Percentiles rank a stretch among this genome's conserved stretches.
phyloP scores from a whole-genome alignment of 805 yeast genomes.

The Candida parachauliodes region DNA sequence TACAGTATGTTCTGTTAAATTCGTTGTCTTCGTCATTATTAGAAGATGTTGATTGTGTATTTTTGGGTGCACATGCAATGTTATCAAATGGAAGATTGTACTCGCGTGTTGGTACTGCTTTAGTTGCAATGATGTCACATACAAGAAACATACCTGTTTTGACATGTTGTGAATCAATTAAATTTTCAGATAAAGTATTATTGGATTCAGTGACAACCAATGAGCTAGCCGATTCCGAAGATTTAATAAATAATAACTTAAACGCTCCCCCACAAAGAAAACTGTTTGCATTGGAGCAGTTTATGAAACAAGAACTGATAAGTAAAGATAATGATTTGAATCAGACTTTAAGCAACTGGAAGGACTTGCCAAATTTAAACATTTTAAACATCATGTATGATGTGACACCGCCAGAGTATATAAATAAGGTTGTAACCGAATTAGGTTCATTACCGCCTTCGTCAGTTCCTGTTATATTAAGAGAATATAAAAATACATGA shows the following conservation, averaged over 20 bases:
- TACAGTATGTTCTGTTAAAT: conserved; percentile 75
- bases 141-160: conserved; percentile 88
- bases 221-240: conserved; percentile 81
- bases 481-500: conserved; percentile 71
- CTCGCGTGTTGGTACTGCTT: conserved; percentile 92
- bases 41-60: conserved; percentile 84
- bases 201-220: conserved; percentile 93
- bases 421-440: conserved; percentile 93
- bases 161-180: conserved; percentile 92
- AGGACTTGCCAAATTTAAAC: conserved; percentile 56
- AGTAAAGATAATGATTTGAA: conserved; percentile 22
- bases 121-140: conserved; percentile 87
- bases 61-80: conserved; percentile 96
- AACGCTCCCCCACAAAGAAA: conserved; percentile 54
- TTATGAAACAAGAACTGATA: conserved; percentile 37
- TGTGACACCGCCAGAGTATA: conserved; percentile 88
- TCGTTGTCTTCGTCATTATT: conserved; percentile 73
- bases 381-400: conserved; percentile 87
- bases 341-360: conserved; percentile 59
- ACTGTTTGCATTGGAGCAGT: conserved; percentile 65
- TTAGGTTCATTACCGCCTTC: conserved; percentile 95
- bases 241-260: conserved; percentile 47
- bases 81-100: conserved; percentile 89
- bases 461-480: conserved; percentile 93
- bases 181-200: conserved; percentile 93